Conservation (phyloP, 2,329 filamentous ascomycete species). For the Penicillium sclerotiorum region DNA sequence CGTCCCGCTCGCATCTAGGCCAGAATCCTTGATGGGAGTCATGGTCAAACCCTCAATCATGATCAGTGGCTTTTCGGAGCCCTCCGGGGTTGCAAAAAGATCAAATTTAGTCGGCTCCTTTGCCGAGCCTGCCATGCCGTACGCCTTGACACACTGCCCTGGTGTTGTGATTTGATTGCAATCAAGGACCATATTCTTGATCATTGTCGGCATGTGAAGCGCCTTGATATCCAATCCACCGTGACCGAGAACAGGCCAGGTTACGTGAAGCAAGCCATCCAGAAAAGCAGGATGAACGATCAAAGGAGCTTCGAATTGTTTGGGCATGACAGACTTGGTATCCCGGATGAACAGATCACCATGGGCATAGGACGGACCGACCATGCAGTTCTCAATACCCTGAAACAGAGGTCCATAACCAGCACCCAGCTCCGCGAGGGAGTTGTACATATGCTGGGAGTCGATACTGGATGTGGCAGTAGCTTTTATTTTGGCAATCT, state of each 20-base stretch:
- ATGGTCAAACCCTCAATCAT: conserved; percentile 26
- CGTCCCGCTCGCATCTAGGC: neutral
- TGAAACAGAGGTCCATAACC: conserved; percentile 58
- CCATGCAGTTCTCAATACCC: conserved; percentile 51
- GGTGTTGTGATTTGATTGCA: conserved; percentile 17
- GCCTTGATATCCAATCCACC: conserved; percentile 32
- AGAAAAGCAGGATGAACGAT: conserved; percentile 52
- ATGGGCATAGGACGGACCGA: conserved; percentile 31
- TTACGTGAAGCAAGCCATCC: conserved; percentile 40
- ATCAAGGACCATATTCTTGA: conserved; percentile 33
- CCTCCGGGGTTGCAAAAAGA: conserved; percentile 19
- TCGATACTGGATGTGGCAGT: conserved; percentile 31
- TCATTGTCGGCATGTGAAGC: conserved; percentile 38
- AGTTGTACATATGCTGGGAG: conserved; percentile 48
- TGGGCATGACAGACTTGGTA: conserved; percentile 51
- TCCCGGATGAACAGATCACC: conserved; percentile 47
- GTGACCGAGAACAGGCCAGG: conserved; percentile 39
- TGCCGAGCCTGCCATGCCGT: conserved; percentile 24
- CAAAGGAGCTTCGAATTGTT: conserved; percentile 46
- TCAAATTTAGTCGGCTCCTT: conserved; percentile 25
- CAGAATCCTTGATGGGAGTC: conserved; percentile 27
- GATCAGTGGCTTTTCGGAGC: conserved; percentile 21
- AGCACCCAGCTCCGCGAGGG: conserved; percentile 52
- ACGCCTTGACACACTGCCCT: conserved; percentile 25
- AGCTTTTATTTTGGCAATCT: conserved; percentile 13